Conservation (phyloP, 2,329 filamentous ascomycete genomes). For the Lizonia empirigonia region DNA sequence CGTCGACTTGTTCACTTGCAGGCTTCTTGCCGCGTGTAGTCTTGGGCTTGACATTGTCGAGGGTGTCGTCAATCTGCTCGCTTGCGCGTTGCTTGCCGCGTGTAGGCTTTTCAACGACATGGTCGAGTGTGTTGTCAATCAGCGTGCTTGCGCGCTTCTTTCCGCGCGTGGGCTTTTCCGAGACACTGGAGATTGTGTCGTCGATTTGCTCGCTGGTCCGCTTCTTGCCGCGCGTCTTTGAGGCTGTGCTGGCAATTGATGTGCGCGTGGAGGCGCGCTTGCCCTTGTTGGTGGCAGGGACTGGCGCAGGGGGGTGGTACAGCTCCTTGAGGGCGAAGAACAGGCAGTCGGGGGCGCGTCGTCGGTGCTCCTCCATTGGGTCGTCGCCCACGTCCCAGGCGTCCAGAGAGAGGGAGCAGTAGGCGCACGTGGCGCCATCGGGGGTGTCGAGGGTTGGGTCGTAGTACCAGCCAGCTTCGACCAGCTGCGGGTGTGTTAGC, state of each 20-base stretch:
- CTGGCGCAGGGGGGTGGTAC: constrained; percentile 45
- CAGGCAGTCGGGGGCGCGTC: constrained; percentile 75
- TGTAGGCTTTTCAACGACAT: constrained; percentile 4
- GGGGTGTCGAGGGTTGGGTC: constrained; percentile 82
- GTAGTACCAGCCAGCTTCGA: constrained; percentile 92
- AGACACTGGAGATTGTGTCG: constrained; percentile 2
- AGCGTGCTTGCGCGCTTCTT: constrained; percentile 24
- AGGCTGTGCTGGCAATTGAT: constrained; percentile 28
- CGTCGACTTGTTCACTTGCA: constrained; percentile 22
- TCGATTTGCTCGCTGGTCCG: constrained; percentile 29
- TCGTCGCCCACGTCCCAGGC: constrained; percentile 95
- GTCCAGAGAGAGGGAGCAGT: constrained; percentile 87
- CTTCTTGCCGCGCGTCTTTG: constrained; percentile 27
- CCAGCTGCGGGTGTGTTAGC: constrained; percentile 92
- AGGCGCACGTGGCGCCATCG: constrained; percentile 88
- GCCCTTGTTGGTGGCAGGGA: constrained; percentile 31
- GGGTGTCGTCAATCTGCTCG: constrained; percentile 19
- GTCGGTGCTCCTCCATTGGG: constrained; percentile 87
- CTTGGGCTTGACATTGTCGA: constrained; percentile 14
- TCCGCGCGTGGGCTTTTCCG: constrained; percentile 6
- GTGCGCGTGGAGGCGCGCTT: constrained; percentile 34
- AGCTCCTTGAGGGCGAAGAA: constrained; percentile 77
- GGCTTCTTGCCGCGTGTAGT: constrained; percentile 24
- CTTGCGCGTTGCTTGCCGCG: constrained; percentile 28
- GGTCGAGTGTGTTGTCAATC: constrained; percentile 7